phyloP scores from a whole-genome alignment of 2,329 filamentous ascomycete species.

The Cercospora sojina region DNA sequence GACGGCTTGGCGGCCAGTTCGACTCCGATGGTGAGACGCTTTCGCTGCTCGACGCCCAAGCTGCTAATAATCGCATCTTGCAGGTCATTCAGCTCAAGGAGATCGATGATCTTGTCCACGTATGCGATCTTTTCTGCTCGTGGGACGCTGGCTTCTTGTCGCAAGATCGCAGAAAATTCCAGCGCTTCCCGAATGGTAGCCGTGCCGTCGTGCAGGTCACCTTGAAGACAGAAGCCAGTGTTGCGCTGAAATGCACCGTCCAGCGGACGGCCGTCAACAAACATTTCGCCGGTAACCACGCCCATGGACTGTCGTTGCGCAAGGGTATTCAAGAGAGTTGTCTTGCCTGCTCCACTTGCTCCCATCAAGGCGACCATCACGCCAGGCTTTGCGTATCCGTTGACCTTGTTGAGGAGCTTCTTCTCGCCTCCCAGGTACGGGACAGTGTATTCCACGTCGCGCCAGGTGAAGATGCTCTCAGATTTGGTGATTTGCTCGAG shows the following conservation, averaged over 20 bases:
- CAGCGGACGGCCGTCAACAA: constrained; percentile 66
- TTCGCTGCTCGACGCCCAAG: constrained; percentile 68
- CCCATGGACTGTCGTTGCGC: constrained; percentile 69
- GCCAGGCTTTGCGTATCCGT: constrained; percentile 76
- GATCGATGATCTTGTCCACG: constrained; percentile 64
- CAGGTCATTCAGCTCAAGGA: constrained; percentile 64
- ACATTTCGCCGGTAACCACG: constrained; percentile 65
- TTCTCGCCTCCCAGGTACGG: constrained; percentile 64
- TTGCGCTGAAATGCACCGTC: constrained; percentile 65
- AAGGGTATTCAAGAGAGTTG: constrained; percentile 74
- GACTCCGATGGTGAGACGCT: constrained; percentile 71
- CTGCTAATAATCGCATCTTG: constrained; percentile 66
- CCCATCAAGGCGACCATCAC: constrained; percentile 79
- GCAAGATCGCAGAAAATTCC: constrained; percentile 65
- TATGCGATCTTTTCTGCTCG: constrained; percentile 64
- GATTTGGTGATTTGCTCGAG: constrained; percentile 54
- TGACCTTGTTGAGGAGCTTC: constrained; percentile 66
- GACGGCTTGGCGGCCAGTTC: constrained; percentile 69
- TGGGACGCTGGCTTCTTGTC: constrained; percentile 58
- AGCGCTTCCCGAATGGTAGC: constrained; percentile 67
- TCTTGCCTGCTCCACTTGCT: constrained; percentile 79
- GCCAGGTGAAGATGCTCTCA: constrained; percentile 69
- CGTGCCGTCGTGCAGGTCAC: constrained; percentile 68
- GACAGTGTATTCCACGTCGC: constrained; percentile 69
- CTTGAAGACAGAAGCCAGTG: constrained; percentile 71